Evolutionary conservation across 2,329 filamentous ascomycete species (phyloP).

Genomic region (Cordyceps fumosorosea): DNA sequence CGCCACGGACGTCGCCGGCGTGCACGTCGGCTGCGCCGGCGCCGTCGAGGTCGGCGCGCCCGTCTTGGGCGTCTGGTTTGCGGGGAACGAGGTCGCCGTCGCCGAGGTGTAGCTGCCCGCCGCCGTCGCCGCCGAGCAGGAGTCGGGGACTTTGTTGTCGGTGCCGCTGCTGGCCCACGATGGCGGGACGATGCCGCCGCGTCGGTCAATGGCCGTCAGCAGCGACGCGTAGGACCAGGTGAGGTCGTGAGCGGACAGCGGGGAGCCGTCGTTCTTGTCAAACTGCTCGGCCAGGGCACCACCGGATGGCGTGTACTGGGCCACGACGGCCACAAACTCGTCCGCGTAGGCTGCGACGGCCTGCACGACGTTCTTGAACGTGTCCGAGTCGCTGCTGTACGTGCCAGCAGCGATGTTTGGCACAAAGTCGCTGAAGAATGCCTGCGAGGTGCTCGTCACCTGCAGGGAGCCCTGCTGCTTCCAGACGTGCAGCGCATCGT

Average conservation of each 20-base stretch:
- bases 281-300: conserved; percentile 66
- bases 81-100: conserved; percentile 42
- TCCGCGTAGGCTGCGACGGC: conserved; percentile 54
- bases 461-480: conserved; percentile 54
- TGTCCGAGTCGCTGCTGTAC: conserved; percentile 42
- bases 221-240: conserved; percentile 72
- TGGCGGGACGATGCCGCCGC: conserved; percentile 47
- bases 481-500: conserved; percentile 70
- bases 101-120: conserved; percentile 45
- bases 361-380: conserved; percentile 48
- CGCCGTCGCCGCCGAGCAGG: conserved; percentile 41
- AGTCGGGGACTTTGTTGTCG: conserved; percentile 38
- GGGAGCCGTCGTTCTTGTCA: conserved; percentile 43
- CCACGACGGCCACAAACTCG: conserved; percentile 55
- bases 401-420: conserved; percentile 54
- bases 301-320: conserved; percentile 52
- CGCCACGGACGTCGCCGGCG: conserved; percentile 39
- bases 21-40: conserved; percentile 24
- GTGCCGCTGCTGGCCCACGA: conserved; percentile 47
- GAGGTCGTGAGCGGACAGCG: conserved; percentile 58
- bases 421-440: conserved; percentile 65
- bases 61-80: conserved; percentile 39
- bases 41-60: conserved; percentile 20
- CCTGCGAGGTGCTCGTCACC: conserved; percentile 56
- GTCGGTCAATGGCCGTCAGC: conserved; percentile 54